phyloP scores from a whole-genome alignment of 352 stramenopile genomes.

The Thraustochytrium sp. region DNA sequence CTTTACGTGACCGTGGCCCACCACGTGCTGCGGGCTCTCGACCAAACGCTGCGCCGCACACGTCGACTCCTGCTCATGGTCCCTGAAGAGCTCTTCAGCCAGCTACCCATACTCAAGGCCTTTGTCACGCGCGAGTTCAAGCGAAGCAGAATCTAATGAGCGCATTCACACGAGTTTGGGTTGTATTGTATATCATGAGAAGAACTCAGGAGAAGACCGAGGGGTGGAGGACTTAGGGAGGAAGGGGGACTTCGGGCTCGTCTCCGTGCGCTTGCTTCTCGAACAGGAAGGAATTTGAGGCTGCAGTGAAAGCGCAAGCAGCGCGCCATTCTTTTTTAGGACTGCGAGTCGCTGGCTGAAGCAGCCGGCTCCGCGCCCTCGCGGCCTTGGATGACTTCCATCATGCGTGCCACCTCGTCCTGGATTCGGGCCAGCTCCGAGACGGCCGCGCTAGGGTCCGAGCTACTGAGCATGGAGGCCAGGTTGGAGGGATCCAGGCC shows the following conservation, averaged over 20 bases:
- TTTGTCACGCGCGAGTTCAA: slow-evolving; percentile 23
- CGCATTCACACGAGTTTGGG: background rate
- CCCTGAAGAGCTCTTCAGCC: slow-evolving; percentile 14
- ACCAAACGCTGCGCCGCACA: background rate
- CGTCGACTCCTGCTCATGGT: slow-evolving; percentile 14
- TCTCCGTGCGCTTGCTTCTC: background rate
- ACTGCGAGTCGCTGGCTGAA: background rate
- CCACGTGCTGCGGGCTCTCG: background rate
- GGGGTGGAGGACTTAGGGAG: background rate
- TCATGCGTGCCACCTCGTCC: background rate
- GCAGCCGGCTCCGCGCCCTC: background rate
- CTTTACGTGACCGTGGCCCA: background rate
- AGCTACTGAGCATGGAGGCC: background rate
- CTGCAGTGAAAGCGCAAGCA: background rate
- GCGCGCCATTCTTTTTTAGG: too few species aligned
- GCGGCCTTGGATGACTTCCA: background rate
- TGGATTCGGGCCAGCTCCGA: background rate
- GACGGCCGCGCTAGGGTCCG: background rate
- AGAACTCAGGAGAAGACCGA: background rate
- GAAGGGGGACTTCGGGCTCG: background rate
- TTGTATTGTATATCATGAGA: too few species aligned
- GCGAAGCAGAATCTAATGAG: background rate
- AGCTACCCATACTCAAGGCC: background rate
- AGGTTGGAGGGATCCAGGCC: background rate
- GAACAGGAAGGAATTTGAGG: background rate